Evolutionary conservation across 805 yeast species (phyloP), one percentile per base, ranked within the genome.

Genomic region (Metschnikowia bowlesiae): DNA sequence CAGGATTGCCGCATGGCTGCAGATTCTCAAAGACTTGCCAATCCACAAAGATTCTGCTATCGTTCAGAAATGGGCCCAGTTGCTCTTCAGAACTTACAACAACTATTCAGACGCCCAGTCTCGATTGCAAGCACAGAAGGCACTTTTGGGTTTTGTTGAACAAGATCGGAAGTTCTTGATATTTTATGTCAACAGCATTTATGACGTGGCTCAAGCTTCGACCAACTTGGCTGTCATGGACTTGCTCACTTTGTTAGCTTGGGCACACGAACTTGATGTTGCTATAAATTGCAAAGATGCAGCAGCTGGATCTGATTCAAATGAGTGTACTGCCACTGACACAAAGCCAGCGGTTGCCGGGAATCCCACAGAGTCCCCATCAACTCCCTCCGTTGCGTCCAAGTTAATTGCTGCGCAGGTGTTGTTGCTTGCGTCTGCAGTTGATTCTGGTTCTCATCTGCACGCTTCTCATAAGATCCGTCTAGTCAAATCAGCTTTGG

Each of bases 241-340:
- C 63, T 69, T 83, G 52, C 62, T 82, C 54, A 75, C 84, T 30
- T 64, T 86, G 28, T 67, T 86, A 38, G 72, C 74, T 14, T 86
- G 91, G 90, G 65, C 73, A 5, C 40, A 44, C n/a, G 39, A 26
- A 29, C 46, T 44, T 26, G 34, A 36, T 9, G 45, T 31, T 8
- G 10, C 22, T 10, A 31, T 4, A 26, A 42, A 42, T 42, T 32
- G 38, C 45, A 18, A 9, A 5, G 38, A 33, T 1, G 14, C 11
- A 4, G 11, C 9, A 22, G 22, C 22, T 31, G 32, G n/a, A 26
- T n/a, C 22, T 4, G n/a, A 10, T 26, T 42, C 34, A 42, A 42
- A 42, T 33, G 34, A 10, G 33, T 28, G 6, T 18, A 8, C 36
- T 11, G 16, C 44, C 44, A 41, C 36, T n/a, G 44, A 14, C 13